Evolutionary conservation across 2,329 filamentous ascomycete genomes (phyloP), one percentile per base, ranked within the genome.

Genomic region (Alternaria brassicae): DNA sequence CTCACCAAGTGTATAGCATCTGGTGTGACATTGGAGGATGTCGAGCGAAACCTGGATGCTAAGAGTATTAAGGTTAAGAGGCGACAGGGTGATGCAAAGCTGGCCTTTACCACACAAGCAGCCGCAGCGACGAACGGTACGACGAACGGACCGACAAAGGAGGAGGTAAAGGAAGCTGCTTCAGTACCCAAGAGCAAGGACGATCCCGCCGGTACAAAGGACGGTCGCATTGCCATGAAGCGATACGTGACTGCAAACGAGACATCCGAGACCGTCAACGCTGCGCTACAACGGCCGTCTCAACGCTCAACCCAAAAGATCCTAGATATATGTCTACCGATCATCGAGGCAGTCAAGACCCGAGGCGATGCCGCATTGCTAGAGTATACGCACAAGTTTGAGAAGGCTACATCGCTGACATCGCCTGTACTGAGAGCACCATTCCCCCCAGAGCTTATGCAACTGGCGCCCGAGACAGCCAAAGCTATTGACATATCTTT

Each of bases 41-140:
- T 99, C 53, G 94, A 98, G 81, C 89, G 86, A 56, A 98, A 92
- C 74, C 85, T 99, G 17, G 94, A 99, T 73, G 89, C 92, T 47
- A 99, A 99, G 87, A 93, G 91, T 76, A 83, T 96, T 70, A 98
- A 98, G 83, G 91, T 98, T 52, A 97, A 96, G 85, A 87, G 95
- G 73, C 89, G 95, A 77, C 90, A 90, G 70, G 95, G 95, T 10
- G 92, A 99, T 75, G 95, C 95, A 5, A 99, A 99, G 84, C 91
- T 91, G 23, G 91, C 92, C 67, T 98, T 93, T 89, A 91, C 90
- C 6, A 89, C 91, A 69, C 94, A 94, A 80, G 89, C 91, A 13
- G 63, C 64, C 36, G 59, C 64, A 41, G 59, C 64, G 27, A 52
- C 64, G 3, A 61, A 57, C 10, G 56, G 56, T 9, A 25, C 66